Evolutionary conservation across 75 land plant genomes (phyloP), one percentile per base, ranked within the genome.

Genomic region (Picea glauca): DNA sequence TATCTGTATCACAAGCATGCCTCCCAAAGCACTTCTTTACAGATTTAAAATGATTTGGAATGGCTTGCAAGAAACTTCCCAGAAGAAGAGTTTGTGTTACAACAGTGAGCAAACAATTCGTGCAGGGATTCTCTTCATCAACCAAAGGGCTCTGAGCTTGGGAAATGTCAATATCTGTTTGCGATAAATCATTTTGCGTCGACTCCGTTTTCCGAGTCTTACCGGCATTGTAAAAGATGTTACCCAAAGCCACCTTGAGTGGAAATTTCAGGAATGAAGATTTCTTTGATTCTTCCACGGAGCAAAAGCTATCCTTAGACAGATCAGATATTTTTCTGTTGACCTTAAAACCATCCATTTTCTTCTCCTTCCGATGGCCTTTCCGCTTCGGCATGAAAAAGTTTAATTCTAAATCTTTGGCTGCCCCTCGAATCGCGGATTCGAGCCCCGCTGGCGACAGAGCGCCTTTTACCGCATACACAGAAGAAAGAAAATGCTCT

Each of bases 21-120:
- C 86, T 88, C 60, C 77, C 78, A 50, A 84, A 75, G 56, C 81
- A 65, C 74, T 81, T 88, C 84, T 75, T 86, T n/a, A 77, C 75
- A 23, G 73, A 18, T 57, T 83, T 88, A 46, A 86, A 79, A 18
- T 79, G 85, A 26, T 58, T 59, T 5, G 88, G 86, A 35, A 88
- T 58, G 3, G 84, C 61, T 70, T 88, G 90, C 56, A 86, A 72
- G 61, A 84, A 77, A 13, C 38, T 76, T 17, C 72, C 72, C 5
- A 86, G 12, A 79, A 84, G 75, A 72, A 86, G 54, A 32, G 90
- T 79, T 83, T 82, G 84, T 5, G 81, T 50, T 40, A 81, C 46
- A 17, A 77, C 82, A 66, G 82, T 79, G n/a, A 77, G 65, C 63
- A 86, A 72, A 82, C 90, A 88, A 15, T 86, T 86, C 60, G 38